Evolutionary conservation across 148 eudicot genomes (phyloP), one percentile per base, ranked within the genome.

Genomic region (Silene conica): DNA sequence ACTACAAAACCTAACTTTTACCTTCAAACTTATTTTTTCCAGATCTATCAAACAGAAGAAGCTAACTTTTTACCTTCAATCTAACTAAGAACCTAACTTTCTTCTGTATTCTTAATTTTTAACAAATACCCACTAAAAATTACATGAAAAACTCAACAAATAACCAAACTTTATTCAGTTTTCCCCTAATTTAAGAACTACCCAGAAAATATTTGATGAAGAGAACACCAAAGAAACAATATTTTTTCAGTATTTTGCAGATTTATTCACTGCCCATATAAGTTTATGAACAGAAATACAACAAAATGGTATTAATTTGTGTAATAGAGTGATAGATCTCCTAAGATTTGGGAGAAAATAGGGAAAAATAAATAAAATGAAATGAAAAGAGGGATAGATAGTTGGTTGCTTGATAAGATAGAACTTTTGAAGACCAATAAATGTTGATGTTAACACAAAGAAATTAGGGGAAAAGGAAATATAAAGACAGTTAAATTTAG

Each of bases 321-420:
- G 19, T 2, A 0, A 8, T 52, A 58, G 55, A 9, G 25, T 0
- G 45, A 19, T 46, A 75, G 71, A 74, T 70, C 78, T 71, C 78
- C 75, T 43, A 57, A 12, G 55, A 79, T 79, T 75, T 74, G 64
- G 82, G 82, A 41, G 10, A 48, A 61, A 76, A 23, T 25, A 26
- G 54, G 64, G 26, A 12, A 15, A 34, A 26, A 15, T 4, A 5
- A 14, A 9, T 41, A 2, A 8, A 43, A 54, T 11, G n/a, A 8
- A 12, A 58, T 26, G 28, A 43, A 50, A 56, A 16, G 45, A 8
- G 71, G 65, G 19, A 38, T 38, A 65, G 73, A 69, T 6, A 38
- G 43, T 68, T 26, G 73, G 73, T 79, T 79, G 77, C 73, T 79
- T 79, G 74, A 69, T 71, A 60, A 54, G 73, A 54, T 73, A 68